A percentile compares a stretch with the other conserved stretches of the same genome.
Conservation (phyloP, 805 yeast genomes). For the Lachancea thermotolerans region DNA sequence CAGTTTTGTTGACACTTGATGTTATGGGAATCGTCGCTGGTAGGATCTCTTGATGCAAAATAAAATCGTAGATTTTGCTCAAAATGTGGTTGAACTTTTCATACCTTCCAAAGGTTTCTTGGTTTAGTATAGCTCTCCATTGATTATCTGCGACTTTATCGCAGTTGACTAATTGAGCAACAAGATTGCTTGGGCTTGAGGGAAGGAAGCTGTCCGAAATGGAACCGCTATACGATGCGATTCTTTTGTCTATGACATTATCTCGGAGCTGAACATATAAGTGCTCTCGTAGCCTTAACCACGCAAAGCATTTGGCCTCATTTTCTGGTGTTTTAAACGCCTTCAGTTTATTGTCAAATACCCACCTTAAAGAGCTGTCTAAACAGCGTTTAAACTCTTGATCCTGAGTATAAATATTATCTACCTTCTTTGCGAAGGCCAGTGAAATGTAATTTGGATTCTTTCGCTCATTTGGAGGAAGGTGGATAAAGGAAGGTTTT, state of each 20-base stretch:
- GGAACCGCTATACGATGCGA: conserved; percentile 6
- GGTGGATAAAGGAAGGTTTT: conserved; percentile 12
- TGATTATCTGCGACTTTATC: conserved; percentile 8
- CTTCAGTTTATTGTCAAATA: conserved; percentile 15
- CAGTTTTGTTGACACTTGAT: conserved; percentile 9
- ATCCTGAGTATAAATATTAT: conserved; percentile 10
- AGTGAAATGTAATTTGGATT: conserved; percentile 3
- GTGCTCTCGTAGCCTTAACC: conserved; percentile 12
- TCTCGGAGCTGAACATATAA: conserved; percentile 13
- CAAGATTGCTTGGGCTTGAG: conserved; percentile 11
- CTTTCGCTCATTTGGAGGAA: conserved; percentile 13
- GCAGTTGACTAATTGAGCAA: conserved; percentile 12
- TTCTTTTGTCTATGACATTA: conserved; percentile 1
- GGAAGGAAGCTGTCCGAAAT: conserved; percentile 15
- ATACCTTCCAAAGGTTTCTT: not conserved
- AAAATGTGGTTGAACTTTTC: conserved; percentile 3
- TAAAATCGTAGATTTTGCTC: conserved; percentile 14
- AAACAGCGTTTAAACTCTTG: conserved; percentile 9
- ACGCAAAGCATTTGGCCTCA: conserved; percentile 7
- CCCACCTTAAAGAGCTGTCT: conserved; percentile 12
- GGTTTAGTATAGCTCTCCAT: conserved; percentile 12
- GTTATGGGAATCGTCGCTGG: conserved; percentile 15
- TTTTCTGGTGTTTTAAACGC: conserved; percentile 8
- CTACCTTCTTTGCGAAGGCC: conserved; percentile 5
- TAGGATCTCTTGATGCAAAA: conserved; percentile 21